phyloP scores from a whole-genome alignment of 139 green algal genomes.

The Coccomyxa sp. region DNA sequence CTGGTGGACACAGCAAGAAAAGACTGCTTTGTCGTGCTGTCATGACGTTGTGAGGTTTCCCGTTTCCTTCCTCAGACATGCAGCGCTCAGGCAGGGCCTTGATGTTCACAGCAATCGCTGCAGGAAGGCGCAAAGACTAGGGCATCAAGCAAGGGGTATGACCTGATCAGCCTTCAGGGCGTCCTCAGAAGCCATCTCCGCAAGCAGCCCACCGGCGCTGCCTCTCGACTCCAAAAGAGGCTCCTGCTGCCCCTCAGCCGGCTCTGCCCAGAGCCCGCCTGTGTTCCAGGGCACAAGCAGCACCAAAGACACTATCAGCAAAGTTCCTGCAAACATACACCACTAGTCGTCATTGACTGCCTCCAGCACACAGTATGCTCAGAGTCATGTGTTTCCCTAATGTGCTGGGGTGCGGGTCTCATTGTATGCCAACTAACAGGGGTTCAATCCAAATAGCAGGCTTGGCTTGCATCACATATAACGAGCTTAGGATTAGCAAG shows the following conservation, averaged over 20 bases:
- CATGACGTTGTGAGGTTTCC: no score
- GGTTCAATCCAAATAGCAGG: background rate
- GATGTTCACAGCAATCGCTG: no score
- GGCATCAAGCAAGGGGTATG: background rate
- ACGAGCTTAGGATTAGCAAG: background rate
- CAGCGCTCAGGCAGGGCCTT: no score
- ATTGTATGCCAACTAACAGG: background rate
- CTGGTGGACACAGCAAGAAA: background rate
- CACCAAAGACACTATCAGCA: conserved; percentile 12
- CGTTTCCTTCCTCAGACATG: no score
- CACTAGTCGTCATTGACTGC: background rate
- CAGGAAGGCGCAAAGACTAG: no score
- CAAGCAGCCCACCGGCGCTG: background rate
- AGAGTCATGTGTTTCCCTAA: background rate
- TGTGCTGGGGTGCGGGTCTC: background rate
- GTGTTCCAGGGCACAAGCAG: conserved; percentile 16
- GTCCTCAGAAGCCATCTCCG: background rate
- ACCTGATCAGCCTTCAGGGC: background rate
- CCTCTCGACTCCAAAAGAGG: background rate
- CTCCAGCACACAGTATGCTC: background rate
- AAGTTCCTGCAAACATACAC: background rate
- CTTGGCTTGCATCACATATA: background rate
- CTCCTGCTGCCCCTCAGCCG: background rate
- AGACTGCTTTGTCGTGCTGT: background rate
- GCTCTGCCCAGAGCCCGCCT: background rate